These are phyloP conservation scores for Psidium friedrichsthalianum DNA, from an alignment of 345 rosid genomes.

Conservation along the genomic window DNA sequence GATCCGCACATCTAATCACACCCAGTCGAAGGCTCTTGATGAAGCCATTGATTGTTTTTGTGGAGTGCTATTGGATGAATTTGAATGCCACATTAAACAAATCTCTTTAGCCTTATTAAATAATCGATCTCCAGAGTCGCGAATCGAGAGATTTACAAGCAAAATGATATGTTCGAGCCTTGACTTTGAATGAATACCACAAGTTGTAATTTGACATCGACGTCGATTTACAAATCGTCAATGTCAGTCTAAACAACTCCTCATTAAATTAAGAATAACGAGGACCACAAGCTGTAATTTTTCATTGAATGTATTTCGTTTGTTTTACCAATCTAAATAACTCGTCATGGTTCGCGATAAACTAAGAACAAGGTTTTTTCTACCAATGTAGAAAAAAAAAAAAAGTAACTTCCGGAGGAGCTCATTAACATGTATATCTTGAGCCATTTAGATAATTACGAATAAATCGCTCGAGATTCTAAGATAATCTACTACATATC, in stretches of 20 bases:
- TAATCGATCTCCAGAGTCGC: rapidly evolving
- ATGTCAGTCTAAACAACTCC: neutral
- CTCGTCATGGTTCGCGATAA: rapidly evolving
- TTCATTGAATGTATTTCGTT: neutral
- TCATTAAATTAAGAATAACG: too few relatives aligned
- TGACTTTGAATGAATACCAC: rapidly evolving
- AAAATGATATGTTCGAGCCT: neutral
- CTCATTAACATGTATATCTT: neutral
- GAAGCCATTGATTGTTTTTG: neutral
- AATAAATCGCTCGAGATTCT: neutral
- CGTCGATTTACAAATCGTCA: too few relatives aligned
- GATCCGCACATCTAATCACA: neutral
- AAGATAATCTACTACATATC: neutral
- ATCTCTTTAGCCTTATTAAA: neutral
- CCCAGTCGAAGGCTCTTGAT: neutral
- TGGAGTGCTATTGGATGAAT: neutral
- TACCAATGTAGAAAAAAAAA: rapidly evolving
- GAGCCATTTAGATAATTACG: neutral
- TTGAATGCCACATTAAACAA: neutral
- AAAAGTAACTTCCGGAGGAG: neutral
- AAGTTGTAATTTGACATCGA: neutral
- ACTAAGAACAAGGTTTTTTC: neutral
- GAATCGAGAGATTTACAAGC: neutral
- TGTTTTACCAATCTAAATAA: rapidly evolving
- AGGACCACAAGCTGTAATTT: rapidly evolving